Percentiles rank a stretch among this genome's conserved stretches.
These are phyloP conservation scores for Atkinsonella texensis DNA, from an alignment of 2,329 filamentous ascomycete genomes.

Conservation along the genomic window DNA sequence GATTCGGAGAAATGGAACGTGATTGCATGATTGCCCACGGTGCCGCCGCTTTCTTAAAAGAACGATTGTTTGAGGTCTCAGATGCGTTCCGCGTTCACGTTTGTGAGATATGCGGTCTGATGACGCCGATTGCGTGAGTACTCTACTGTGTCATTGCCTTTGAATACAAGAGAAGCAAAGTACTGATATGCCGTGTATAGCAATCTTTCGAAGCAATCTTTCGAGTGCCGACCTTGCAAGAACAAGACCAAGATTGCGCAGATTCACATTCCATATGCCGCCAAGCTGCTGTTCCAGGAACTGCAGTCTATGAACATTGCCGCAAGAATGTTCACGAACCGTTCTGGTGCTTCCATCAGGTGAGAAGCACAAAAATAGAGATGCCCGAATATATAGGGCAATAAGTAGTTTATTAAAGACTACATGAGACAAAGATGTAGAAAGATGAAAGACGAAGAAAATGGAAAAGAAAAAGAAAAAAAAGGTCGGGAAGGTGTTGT, in stretches of 20 bases:
- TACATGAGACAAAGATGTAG: no score
- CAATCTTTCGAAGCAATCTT: slow-evolving; percentile 88
- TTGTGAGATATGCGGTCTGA: slow-evolving; percentile 95
- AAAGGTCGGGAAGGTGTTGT: not conserved
- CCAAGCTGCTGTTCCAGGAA: slow-evolving; percentile 97
- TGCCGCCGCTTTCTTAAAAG: slow-evolving; percentile 92
- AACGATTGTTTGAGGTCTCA: slow-evolving; percentile 91
- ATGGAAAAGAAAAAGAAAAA: slow-evolving; percentile 4
- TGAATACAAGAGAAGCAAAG: not conserved
- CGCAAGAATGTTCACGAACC: slow-evolving; percentile 87
- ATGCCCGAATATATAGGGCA: no score
- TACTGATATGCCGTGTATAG: slow-evolving; percentile 35
- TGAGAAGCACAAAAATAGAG: slow-evolving; percentile 16
- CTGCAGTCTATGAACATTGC: slow-evolving; percentile 97
- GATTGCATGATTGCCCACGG: slow-evolving; percentile 99
- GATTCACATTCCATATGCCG: slow-evolving; percentile 94
- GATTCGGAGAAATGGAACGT: slow-evolving; percentile 99
- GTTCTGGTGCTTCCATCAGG: slow-evolving; percentile 62
- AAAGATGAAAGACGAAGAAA: not conserved
- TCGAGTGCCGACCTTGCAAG: slow-evolving; percentile 94
- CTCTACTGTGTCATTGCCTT: not conserved
- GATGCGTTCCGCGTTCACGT: slow-evolving; percentile 97
- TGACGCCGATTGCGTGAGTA: slow-evolving; percentile 97
- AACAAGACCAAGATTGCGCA: slow-evolving; percentile 99
- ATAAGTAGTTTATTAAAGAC: no score